Conservation (phyloP, 2,329 filamentous ascomycete species). For the Myriangium duriaei region DNA sequence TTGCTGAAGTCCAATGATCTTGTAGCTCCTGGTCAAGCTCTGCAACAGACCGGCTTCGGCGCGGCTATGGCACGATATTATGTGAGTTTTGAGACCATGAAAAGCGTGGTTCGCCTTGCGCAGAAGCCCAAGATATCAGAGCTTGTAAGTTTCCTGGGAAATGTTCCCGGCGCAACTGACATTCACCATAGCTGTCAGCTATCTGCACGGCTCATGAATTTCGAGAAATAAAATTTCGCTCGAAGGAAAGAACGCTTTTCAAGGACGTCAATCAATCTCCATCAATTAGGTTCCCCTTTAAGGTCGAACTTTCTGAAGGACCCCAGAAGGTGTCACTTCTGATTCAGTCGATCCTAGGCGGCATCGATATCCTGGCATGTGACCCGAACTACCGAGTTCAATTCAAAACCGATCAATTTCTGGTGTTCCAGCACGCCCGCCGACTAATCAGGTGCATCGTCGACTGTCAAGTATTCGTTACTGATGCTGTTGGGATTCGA, state of each 20-base stretch:
- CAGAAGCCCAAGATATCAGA: slow-evolving; percentile 49
- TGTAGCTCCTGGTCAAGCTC: slow-evolving; percentile 23
- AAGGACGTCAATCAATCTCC: slow-evolving; percentile 58
- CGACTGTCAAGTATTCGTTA: slow-evolving; percentile 52
- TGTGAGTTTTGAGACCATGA: slow-evolving; percentile 70
- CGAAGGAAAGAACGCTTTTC: slow-evolving; percentile 55
- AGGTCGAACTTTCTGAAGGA: slow-evolving; percentile 50
- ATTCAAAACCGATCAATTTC: slow-evolving; percentile 46
- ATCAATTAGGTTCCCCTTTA: slow-evolving; percentile 58
- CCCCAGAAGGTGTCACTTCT: slow-evolving; percentile 68
- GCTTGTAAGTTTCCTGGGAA: slow-evolving; percentile 44
- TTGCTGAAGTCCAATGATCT: slow-evolving; percentile 50
- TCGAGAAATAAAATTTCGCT: slow-evolving; percentile 56
- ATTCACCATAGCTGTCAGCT: slow-evolving; percentile 43
- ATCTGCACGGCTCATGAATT: slow-evolving; percentile 62
- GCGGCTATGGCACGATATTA: slow-evolving; percentile 76
- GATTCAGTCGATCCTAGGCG: slow-evolving; percentile 62
- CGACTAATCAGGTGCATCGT: slow-evolving; percentile 63
- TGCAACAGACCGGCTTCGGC: slow-evolving; percentile 59
- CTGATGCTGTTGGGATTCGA: slow-evolving; percentile 55
- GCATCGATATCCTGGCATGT: slow-evolving; percentile 47
- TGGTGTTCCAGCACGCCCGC: slow-evolving; percentile 56
- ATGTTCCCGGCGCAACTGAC: not conserved
- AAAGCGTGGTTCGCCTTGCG: slow-evolving; percentile 51
- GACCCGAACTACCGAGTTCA: slow-evolving; percentile 45